phyloP scores from a whole-genome alignment of 257 asterid species.

The Ocimum tenuiflorum region DNA sequence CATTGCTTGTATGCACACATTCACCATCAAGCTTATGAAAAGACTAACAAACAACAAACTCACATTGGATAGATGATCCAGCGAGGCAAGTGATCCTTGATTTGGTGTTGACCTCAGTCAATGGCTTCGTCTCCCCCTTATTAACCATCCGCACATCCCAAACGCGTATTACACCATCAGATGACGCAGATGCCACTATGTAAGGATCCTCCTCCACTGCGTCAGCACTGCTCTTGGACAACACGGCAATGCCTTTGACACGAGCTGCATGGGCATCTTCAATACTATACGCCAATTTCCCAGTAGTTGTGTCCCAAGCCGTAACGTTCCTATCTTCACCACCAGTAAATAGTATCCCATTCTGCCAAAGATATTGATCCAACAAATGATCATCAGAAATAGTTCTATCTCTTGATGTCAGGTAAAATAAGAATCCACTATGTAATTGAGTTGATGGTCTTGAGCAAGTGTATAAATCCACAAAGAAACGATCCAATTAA shows the following conservation, averaged over 20 bases:
- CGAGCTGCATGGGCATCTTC: slow-evolving; percentile 85
- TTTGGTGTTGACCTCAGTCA: slow-evolving; percentile 65
- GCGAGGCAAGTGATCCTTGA: slow-evolving; percentile 96
- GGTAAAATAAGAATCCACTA: too few species aligned
- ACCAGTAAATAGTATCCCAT: slow-evolving; percentile 73
- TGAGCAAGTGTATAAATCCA: too few species aligned
- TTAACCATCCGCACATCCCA: slow-evolving; percentile 80
- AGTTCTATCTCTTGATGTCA: too few species aligned
- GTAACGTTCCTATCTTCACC: slow-evolving; percentile 76
- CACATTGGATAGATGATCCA: slow-evolving; percentile 73
- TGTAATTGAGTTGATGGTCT: too few species aligned
- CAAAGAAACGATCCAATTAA: too few species aligned
- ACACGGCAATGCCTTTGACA: slow-evolving; percentile 73
- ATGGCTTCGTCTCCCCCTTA: slow-evolving; percentile 45
- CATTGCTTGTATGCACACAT: background rate
- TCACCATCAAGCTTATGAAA: background rate
- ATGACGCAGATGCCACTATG: slow-evolving; percentile 82
- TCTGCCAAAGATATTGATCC: slow-evolving; percentile 32
- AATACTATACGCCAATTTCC: slow-evolving; percentile 61
- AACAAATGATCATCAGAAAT: background rate
- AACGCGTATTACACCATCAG: slow-evolving; percentile 84
- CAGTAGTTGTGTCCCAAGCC: slow-evolving; percentile 80
- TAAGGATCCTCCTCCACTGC: slow-evolving; percentile 52
- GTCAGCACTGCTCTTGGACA: slow-evolving; percentile 37
- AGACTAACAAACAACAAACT: slow-evolving; percentile 24